Evolutionary conservation across 306 rosid genomes (phyloP).

Genomic region (Lathyrus oleraceus): DNA sequence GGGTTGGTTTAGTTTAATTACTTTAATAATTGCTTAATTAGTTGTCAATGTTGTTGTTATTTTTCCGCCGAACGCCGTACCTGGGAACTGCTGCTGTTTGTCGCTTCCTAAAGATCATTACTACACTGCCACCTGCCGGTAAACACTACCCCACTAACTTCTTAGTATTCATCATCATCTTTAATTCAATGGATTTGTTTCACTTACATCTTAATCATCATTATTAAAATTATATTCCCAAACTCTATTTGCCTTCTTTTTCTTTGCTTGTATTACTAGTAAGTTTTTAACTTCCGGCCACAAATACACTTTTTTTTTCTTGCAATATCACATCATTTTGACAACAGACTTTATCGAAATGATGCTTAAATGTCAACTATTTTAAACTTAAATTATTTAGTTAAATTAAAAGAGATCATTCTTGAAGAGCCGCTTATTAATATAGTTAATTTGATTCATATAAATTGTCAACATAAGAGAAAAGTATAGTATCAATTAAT

Average conservation of each 20-base stretch:
- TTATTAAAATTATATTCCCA: neutral
- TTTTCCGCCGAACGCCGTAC: constrained; percentile 98
- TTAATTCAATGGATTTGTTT: constrained; percentile 5
- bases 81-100: constrained; percentile 77
- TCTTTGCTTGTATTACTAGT: neutral
- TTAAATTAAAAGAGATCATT: too few species aligned
- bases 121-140: constrained; percentile 51
- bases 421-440: too few species aligned
- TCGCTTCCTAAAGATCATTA: constrained; percentile 49
- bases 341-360: too few species aligned
- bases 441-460: too few species aligned
- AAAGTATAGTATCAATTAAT: too few species aligned
- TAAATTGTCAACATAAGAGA: too few species aligned
- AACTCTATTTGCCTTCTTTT: neutral
- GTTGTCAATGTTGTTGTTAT: neutral
- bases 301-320: neutral
- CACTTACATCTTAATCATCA: neutral
- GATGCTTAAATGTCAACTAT: too few species aligned
- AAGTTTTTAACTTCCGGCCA: neutral
- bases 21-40: constrained; percentile 2
- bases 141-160: constrained; percentile 48
- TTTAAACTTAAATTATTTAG: too few species aligned
- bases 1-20: constrained; percentile 33
- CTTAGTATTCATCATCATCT: neutral
- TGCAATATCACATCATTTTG: neutral